A percentile compares a stretch with the other conserved stretches of the same genome.
These are phyloP conservation scores for Paracoccidioides brasiliensis DNA, from an alignment of 2,329 filamentous ascomycete genomes.

Conservation along the genomic window DNA sequence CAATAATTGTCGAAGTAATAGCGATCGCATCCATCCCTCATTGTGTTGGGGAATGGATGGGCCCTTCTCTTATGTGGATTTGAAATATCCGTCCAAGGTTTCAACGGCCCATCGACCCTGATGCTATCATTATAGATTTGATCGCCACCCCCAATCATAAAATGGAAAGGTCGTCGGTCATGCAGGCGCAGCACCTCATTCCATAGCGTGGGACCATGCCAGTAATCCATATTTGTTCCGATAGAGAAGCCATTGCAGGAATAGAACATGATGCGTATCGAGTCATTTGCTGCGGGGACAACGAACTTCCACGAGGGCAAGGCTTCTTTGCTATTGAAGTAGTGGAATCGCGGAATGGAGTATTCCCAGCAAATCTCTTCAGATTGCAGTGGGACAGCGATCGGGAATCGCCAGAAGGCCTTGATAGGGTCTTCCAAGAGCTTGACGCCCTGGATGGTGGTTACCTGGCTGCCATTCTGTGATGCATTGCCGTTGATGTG, in stretches of 20 bases:
- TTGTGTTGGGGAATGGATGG: conserved; percentile 51
- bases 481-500: conserved; percentile 8
- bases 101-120: conserved; percentile 68
- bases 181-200: conserved; percentile 52
- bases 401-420: conserved; percentile 47
- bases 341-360: conserved; percentile 52
- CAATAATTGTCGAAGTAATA: conserved; percentile 52
- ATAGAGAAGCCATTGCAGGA: conserved; percentile 58
- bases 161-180: conserved; percentile 46
- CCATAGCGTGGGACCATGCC: conserved; percentile 50
- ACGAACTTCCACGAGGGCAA: conserved; percentile 41
- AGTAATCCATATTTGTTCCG: conserved; percentile 49
- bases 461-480: conserved; percentile 5
- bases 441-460: conserved; percentile 37
- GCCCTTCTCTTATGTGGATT: conserved; percentile 49
- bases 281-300: conserved; percentile 46
- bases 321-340: conserved; percentile 44
- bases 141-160: conserved; percentile 80
- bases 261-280: conserved; percentile 58
- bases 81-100: conserved; percentile 47
- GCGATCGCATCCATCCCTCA: conserved; percentile 46
- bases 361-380: conserved; percentile 73
- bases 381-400: conserved; percentile 51
- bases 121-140: conserved; percentile 72
- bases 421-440: conserved; percentile 47